phyloP scores from a whole-genome alignment of 257 asterid genomes.

The Orobanche coerulescens region DNA sequence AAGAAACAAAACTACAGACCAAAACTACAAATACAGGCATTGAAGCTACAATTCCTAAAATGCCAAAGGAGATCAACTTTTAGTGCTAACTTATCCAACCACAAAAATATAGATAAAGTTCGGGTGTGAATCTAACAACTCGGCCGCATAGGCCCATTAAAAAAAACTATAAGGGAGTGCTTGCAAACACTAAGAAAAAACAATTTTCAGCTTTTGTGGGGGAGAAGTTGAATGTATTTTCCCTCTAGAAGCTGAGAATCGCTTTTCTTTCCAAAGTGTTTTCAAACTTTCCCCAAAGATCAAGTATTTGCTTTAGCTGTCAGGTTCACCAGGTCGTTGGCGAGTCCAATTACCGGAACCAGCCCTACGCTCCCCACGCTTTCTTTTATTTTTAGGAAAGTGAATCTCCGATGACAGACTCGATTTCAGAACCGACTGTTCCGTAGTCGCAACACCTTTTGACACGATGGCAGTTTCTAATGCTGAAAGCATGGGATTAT shows the following conservation, averaged over 20 bases:
- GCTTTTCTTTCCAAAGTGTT: not conserved
- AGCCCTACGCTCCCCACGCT: slow-evolving; percentile 84
- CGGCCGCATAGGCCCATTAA: not conserved
- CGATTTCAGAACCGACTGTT: slow-evolving; percentile 32
- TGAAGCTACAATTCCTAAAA: slow-evolving; percentile 4
- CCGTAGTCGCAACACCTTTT: slow-evolving; percentile 24
- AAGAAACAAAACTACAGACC: not conserved
- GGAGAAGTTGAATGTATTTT: not conserved
- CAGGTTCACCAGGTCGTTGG: slow-evolving; percentile 51
- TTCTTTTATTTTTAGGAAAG: slow-evolving; percentile 68
- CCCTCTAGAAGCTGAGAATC: not conserved
- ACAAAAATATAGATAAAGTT: not conserved
- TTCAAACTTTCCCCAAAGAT: no score
- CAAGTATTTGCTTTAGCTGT: slow-evolving; percentile 26
- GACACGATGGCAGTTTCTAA: slow-evolving; percentile 24
- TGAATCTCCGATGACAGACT: slow-evolving; percentile 44
- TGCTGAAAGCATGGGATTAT: slow-evolving; percentile 25
- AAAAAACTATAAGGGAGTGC: not conserved
- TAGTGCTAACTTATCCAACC: not conserved
- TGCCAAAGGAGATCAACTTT: not conserved
- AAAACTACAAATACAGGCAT: slow-evolving; percentile 12
- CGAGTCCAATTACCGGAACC: slow-evolving; percentile 65
- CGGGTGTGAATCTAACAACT: not conserved
- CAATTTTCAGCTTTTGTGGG: no score
- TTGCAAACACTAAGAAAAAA: not conserved